phyloP scores from a whole-genome alignment of 2,329 filamentous ascomycete genomes.

The Aspergillus clavatus region DNA sequence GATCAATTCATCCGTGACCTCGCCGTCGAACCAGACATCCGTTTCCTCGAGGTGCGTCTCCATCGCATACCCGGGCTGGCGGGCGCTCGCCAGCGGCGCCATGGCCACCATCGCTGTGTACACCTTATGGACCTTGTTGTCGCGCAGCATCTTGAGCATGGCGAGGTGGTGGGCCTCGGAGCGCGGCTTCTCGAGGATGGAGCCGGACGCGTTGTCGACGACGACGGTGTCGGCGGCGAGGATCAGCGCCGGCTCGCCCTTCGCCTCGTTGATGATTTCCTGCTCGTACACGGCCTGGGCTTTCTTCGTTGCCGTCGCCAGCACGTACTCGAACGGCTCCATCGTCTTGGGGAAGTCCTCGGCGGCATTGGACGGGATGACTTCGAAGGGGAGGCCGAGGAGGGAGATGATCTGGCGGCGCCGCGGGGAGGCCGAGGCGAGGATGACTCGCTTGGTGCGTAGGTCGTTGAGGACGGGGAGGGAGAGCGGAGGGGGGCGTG shows the following conservation, averaged over 20 bases:
- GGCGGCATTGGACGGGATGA: conserved; percentile 74
- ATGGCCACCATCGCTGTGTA: conserved; percentile 83
- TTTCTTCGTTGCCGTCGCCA: conserved; percentile 79
- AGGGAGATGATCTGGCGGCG: conserved; percentile 72
- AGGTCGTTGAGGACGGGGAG: conserved; percentile 75
- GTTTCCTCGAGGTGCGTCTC: conserved; percentile 85
- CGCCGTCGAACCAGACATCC: conserved; percentile 74
- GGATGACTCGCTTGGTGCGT: conserved; percentile 73
- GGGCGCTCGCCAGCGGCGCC: conserved; percentile 72
- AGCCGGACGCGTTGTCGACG: conserved; percentile 63
- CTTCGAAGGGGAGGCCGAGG: conserved; percentile 76
- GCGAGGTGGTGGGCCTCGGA: conserved; percentile 73
- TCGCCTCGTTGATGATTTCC: conserved; percentile 52
- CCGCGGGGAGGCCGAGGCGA: conserved; percentile 84
- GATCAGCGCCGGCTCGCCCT: conserved; percentile 74
- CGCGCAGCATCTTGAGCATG: conserved; percentile 78
- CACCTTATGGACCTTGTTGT: conserved; percentile 72
- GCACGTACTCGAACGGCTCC: conserved; percentile 83
- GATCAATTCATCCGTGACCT: conserved; percentile 75
- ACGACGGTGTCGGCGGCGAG: conserved; percentile 90
- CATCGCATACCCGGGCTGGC: conserved; percentile 79
- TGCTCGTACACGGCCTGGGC: conserved; percentile 66
- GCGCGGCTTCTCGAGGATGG: conserved; percentile 85
- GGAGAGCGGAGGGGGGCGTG: conserved; percentile 57
- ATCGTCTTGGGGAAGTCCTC: conserved; percentile 81